These are phyloP conservation scores for Abelmoschus esculentus DNA, from an alignment of 345 rosid genomes.

Conservation along the genomic window DNA sequence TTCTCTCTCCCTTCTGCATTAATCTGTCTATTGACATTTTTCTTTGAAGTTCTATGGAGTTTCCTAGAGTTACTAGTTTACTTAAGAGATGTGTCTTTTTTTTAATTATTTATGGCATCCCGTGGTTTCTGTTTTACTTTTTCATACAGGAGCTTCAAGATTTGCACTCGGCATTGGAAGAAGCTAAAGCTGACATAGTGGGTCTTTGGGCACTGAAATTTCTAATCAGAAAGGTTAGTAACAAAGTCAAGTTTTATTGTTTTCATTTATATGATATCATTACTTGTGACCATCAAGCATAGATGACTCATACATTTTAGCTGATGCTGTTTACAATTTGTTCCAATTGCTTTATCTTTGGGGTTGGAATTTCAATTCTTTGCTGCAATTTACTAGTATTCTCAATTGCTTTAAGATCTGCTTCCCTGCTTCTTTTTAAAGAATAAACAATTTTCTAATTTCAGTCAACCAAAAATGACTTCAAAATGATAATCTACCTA, in stretches of 20 bases:
- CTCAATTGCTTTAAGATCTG: neutral
- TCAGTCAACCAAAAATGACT: neutral
- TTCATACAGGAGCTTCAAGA: conserved; percentile 77
- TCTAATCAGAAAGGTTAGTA: conserved; percentile 55
- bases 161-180: conserved; percentile 82
- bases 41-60: neutral
- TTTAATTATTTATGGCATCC: neutral
- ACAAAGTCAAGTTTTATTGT: neutral
- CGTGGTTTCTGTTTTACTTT: neutral
- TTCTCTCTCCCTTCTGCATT: neutral
- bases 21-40: neutral
- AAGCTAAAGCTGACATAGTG: conserved; percentile 95
- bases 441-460: neutral
- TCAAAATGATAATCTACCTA: neutral
- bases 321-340: neutral
- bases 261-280: neutral
- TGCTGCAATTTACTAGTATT: neutral
- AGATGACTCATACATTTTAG: conserved; percentile 1
- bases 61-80: neutral
- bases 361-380: neutral
- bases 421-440: neutral
- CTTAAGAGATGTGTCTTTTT: neutral
- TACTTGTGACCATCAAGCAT: neutral
- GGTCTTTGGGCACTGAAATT: conserved; percentile 95
- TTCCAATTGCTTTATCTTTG: neutral